A percentile compares a stretch with the other conserved stretches of the same genome.
Evolutionary conservation across 2,329 filamentous ascomycete species (phyloP).

Genomic region (Chrysosporium queenslandicum): DNA sequence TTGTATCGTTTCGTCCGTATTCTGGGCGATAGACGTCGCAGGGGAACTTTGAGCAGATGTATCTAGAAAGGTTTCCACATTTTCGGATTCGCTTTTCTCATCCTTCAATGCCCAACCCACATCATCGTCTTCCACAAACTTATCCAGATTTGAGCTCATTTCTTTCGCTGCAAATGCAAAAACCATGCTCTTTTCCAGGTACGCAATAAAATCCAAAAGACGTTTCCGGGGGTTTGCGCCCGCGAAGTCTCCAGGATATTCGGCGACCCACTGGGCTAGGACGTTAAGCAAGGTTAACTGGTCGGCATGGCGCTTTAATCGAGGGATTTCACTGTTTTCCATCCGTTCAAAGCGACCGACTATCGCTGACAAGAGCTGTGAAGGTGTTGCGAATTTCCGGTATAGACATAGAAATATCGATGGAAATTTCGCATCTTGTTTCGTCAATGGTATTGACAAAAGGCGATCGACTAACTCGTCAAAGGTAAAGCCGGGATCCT

Average conservation of each 20-base stretch:
- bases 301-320: constrained; percentile 65
- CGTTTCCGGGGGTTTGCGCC: constrained; percentile 60
- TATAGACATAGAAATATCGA: constrained; percentile 88
- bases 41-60: constrained; percentile 35
- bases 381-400: constrained; percentile 80
- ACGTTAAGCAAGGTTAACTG: constrained; percentile 78
- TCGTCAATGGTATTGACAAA: constrained; percentile 68
- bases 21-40: constrained; percentile 25
- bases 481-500: constrained; percentile 35
- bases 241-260: constrained; percentile 90
- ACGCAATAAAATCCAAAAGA: constrained; percentile 63
- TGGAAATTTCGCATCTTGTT: constrained; percentile 78
- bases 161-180: constrained; percentile 79
- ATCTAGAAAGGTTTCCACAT: constrained; percentile 34
- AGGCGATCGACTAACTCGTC: constrained; percentile 80
- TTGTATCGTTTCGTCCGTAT: constrained; percentile 28
- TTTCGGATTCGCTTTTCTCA: constrained; percentile 41
- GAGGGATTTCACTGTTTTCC: constrained; percentile 60
- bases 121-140: constrained; percentile 77
- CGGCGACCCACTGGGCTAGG: constrained; percentile 76
- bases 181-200: constrained; percentile 65
- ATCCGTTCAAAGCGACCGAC: constrained; percentile 54
- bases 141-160: constrained; percentile 67
- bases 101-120: constrained; percentile 85
- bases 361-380: constrained; percentile 66